Base-by-base conservation (phyloP, 352 stramenopile genomes). In the Phytophthora chlamydospora region DNA sequence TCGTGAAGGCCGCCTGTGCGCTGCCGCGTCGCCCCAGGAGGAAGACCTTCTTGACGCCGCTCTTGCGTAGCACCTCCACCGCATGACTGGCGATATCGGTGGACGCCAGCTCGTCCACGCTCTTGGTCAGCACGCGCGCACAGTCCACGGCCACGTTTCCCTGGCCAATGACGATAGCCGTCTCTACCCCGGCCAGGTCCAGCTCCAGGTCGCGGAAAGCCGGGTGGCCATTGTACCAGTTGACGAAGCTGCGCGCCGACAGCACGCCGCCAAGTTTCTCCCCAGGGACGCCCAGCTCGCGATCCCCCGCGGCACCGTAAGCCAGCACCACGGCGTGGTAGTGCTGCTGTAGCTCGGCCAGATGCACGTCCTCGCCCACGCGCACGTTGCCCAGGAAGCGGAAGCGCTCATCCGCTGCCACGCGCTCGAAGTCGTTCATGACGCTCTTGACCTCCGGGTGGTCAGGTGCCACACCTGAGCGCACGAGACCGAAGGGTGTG, bases 201-300 rank as follows among this genome's bases (percentile, higher is more conserved):
- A 88, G 49, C 13, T 84, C 71, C 32, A 98, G 58, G 50, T 97
- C 78, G 40, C 87, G 78, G 76, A 97, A 98, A 6, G 97, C 83
- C 7, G 96, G 96, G 81, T 99, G 97, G 36, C 95, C 97, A 67
- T 99, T 99, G 85, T 99, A 99, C 97, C 97, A 99, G 72, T 98
- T 97, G 11, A 99, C 97, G 71, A 99, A 99, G 56, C 92, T 81
- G 17, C 96, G 77, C 4, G 97, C 93, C 29, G 79, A 90, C 46
- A 98, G 58, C 13, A 99, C 90, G 24, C 79, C 79, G 0, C 46
- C 14, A 3, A 93, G 69, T 8, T 83, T 56, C 65, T 98, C 93
- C 13, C 91, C 93, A 12, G 87, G 86, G 39, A 99, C 78, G 29
- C 79, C 78, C 3, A 99, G 73, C 52, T 85, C 75, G 19, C 78